phyloP scores from a whole-genome alignment of 2,329 filamentous ascomycete genomes.

The Diaporthe helianthi region DNA sequence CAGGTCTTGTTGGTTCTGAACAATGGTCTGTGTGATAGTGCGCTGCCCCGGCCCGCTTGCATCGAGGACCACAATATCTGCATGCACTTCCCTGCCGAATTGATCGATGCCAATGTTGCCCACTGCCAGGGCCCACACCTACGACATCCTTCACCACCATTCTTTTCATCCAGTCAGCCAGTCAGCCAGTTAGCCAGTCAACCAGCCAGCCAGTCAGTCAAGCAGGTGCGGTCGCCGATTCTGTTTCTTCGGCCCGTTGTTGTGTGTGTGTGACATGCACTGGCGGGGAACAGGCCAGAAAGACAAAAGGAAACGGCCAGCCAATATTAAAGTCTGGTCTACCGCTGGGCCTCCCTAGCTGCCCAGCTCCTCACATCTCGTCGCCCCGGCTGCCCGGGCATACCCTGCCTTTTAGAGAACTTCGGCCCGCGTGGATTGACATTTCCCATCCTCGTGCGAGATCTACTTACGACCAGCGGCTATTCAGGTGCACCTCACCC shows the following conservation, averaged over 20 bases:
- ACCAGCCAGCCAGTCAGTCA: neutral
- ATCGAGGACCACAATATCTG: constrained; percentile 29
- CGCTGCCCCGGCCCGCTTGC: constrained; percentile 26
- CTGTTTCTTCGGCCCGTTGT: constrained; percentile 20
- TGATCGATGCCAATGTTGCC: constrained; percentile 28
- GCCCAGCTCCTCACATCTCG: constrained; percentile 39
- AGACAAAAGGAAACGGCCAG: constrained; percentile 49
- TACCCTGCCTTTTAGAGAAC: constrained; percentile 16
- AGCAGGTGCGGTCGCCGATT: neutral
- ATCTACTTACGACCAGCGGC: constrained; percentile 10
- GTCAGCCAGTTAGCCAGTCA: neutral
- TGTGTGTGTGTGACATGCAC: constrained; percentile 44
- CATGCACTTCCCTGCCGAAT: constrained; percentile 31
- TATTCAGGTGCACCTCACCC: constrained; percentile 5
- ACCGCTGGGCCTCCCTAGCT: constrained; percentile 49
- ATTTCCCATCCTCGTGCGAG: constrained; percentile 11
- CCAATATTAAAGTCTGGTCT: constrained; percentile 62
- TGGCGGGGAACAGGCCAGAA: constrained; percentile 48
- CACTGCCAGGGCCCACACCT: constrained; percentile 25
- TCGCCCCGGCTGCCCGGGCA: constrained; percentile 17
- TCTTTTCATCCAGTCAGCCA: neutral
- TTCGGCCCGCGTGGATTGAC: constrained; percentile 36
- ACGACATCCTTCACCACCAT: constrained; percentile 12
- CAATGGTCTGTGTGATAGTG: constrained; percentile 32
- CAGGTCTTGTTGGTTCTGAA: constrained; percentile 3